Evolutionary conservation across 257 asterid species (phyloP).

Genomic region (Primulina tabacum): DNA sequence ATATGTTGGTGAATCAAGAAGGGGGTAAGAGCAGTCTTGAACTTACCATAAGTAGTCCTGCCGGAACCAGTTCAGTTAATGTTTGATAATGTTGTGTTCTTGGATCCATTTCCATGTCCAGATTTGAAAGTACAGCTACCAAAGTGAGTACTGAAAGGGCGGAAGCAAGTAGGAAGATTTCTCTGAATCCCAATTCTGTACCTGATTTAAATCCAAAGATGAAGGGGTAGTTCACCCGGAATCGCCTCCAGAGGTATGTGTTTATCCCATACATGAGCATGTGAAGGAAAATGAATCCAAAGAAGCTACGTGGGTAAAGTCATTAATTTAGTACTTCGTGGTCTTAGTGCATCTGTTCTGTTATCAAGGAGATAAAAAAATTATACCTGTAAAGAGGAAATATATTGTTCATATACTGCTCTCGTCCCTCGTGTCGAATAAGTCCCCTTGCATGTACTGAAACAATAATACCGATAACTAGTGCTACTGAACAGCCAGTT

Average conservation of each 20-base stretch:
- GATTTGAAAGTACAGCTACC: not conserved
- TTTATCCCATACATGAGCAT: conserved; percentile 62
- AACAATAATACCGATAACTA: conserved; percentile 42
- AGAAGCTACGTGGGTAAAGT: not conserved
- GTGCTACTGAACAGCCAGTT: conserved; percentile 73
- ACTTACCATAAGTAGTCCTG: conserved; percentile 54
- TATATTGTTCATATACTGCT: conserved; percentile 58
- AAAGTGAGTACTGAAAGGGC: not conserved
- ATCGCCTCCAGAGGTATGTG: conserved; percentile 69
- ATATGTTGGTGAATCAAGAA: not conserved
- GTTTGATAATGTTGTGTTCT: conserved; percentile 33
- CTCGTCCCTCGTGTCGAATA: conserved; percentile 39
- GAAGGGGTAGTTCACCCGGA: conserved; percentile 69
- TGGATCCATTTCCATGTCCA: conserved; percentile 45
- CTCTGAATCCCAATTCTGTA: conserved; percentile 65
- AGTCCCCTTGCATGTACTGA: conserved; percentile 48
- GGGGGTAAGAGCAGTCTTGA: not conserved
- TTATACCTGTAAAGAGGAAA: conserved; percentile 83
- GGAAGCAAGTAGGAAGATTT: conserved; percentile 29
- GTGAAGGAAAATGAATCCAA: conserved; percentile 40
- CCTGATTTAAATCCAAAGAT: conserved; percentile 70
- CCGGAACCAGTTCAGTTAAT: conserved; percentile 64
- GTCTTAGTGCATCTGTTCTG: not conserved
- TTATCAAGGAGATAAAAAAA: not conserved
- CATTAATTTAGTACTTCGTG: not conserved